These are phyloP conservation scores for Colletotrichum liaoningense DNA, from an alignment of 2,329 filamentous ascomycete genomes.

Conservation along the genomic window DNA sequence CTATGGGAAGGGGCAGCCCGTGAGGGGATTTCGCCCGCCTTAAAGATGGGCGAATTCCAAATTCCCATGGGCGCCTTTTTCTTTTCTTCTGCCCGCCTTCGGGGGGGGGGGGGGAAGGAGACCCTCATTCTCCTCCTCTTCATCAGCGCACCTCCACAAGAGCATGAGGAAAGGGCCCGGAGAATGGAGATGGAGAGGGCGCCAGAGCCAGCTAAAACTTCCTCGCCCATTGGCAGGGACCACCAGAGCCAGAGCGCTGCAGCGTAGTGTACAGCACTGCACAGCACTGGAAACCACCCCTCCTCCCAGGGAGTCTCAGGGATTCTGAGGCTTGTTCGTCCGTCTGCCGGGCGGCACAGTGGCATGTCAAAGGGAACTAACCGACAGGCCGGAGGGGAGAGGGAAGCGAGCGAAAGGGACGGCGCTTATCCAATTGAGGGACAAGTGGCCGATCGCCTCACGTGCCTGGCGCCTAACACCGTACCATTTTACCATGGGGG, in stretches of 20 bases:
- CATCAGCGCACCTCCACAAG: not conserved
- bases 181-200: not conserved
- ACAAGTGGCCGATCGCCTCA: not conserved
- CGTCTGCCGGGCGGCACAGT: not conserved
- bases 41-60: slow-evolving; percentile 27
- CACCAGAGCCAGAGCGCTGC: too few species aligned
- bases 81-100: not conserved
- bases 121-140: not conserved
- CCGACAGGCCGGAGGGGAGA: not conserved
- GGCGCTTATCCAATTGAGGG: slow-evolving; percentile 17
- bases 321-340: not conserved
- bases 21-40: not conserved
- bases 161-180: not conserved
- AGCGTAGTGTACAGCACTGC: not conserved
- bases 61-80: slow-evolving; percentile 15
- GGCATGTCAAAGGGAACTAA: not conserved
- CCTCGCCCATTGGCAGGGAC: not conserved
- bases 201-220: not conserved
- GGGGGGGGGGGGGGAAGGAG: not conserved
- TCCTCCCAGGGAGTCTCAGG: not conserved
- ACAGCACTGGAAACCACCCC: too few species aligned
- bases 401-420: not conserved
- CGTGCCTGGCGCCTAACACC: not conserved
- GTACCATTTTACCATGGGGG: too few species aligned
- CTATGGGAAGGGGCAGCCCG: not conserved